Evolutionary conservation across 305 asterid genomes (phyloP), one percentile per base, ranked within the genome.

Genomic region (Fraxinus xanthoxyloides): DNA sequence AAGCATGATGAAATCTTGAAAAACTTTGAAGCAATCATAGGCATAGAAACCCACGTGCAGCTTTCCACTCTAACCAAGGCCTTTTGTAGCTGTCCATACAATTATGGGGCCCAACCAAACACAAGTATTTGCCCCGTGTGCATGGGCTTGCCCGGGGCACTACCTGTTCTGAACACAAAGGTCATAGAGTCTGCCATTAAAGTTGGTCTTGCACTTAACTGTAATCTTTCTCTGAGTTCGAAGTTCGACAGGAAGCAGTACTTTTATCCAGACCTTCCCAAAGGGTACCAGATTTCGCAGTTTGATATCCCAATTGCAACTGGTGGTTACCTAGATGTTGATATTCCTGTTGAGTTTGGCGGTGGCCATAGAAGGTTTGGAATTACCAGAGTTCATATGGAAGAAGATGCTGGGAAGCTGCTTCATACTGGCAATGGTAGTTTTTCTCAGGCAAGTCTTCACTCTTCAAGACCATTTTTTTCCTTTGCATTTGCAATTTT

Each of bases 211-310:
- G 98, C 98, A 43, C 93, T 94, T 75, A 92, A 94, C 87, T 92
- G 97, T 77, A 89, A 88, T 48, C 90, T 94, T 51, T 89, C 99
- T 79, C 79, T 88, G 84, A 87, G 84, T 83, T 97, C 98, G 3
- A 94, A 94, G 87, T 97, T 97, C 36, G 98, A 94, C 85, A 92
- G 99, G 89, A 97, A 97, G 80, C 99, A 94, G 84, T 94, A 97
- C 77, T 97, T 97, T 72, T 97, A 97, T 85, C 98, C 98, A 2
- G 98, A 97, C 80, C 97, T 97, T 79, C 99, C 99, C 9, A 97
- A 97, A 88, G 98, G 98, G 82, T 97, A 97, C 85, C 99, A 93
- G 90, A 97, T 97, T 69, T 97, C 99, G 13, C 99, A 97, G 85
- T 97, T 94, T 87, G 98, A 97, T 82, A 82, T 93, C 75, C 99